Evolutionary conservation across 768 basidiomycete genomes (phyloP).

Genomic region (Tulasnella sp.): DNA sequence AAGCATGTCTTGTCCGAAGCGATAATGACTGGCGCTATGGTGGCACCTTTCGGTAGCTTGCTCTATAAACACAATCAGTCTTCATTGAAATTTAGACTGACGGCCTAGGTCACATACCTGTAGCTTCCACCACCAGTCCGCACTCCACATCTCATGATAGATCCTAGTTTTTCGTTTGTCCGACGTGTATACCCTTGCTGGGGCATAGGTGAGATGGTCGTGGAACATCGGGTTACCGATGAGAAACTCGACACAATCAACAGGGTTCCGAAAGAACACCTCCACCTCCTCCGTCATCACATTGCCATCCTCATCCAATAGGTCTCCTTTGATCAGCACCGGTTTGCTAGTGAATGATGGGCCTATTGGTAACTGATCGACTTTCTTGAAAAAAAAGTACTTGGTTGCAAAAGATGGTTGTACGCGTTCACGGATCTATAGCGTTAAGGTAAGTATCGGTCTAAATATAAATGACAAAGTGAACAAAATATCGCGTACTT

Average conservation of each 20-base stretch:
- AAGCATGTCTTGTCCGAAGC: conserved; percentile 36
- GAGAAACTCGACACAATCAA: conserved; percentile 24
- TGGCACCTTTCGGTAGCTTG: conserved; percentile 19
- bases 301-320: background rate
- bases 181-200: conserved; percentile 22
- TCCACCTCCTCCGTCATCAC: conserved; percentile 15
- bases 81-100: background rate
- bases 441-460: too few relatives aligned
- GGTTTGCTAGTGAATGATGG: background rate
- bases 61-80: background rate
- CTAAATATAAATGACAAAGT: too few relatives aligned
- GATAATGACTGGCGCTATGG: conserved; percentile 34
- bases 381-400: background rate
- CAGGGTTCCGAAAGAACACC: conserved; percentile 22
- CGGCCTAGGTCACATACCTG: conserved; percentile 24
- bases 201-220: conserved; percentile 24
- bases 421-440: too few relatives aligned
- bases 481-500: too few relatives aligned
- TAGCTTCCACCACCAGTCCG: conserved; percentile 28
- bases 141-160: conserved; percentile 30
- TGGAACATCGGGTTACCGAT: conserved; percentile 24
- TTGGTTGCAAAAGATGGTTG: background rate
- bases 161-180: conserved; percentile 18
- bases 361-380: background rate
- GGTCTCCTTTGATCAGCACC: background rate